Conservation (phyloP, 2,329 filamentous ascomycete genomes). For the Triangularia verruculosa region DNA sequence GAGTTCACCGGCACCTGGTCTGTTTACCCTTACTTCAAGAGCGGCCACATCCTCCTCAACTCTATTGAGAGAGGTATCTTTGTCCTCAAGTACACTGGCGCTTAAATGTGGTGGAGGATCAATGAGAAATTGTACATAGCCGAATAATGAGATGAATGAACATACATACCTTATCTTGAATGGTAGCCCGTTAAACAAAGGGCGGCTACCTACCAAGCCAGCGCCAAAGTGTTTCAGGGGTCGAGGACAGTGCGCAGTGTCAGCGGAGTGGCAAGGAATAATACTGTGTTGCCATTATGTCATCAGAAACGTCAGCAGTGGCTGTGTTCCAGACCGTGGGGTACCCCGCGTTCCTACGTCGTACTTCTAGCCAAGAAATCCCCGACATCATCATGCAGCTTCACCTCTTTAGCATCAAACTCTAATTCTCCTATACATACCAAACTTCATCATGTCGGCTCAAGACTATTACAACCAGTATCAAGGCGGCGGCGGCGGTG, state of each 20-base stretch:
- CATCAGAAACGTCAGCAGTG: neutral
- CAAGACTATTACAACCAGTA: neutral
- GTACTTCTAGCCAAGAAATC: neutral
- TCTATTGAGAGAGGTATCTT: constrained; percentile 51
- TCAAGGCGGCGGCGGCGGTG: neutral
- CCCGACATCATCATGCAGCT: neutral
- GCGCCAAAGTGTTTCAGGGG: neutral
- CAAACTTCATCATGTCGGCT: neutral
- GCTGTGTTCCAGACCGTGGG: neutral
- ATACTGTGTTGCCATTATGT: neutral
- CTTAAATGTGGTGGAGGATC: neutral
- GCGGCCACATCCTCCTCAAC: constrained; percentile 49
- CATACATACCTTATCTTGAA: neutral
- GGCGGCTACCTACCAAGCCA: no score
- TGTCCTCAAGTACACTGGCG: constrained; percentile 39
- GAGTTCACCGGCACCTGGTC: constrained; percentile 46
- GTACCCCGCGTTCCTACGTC: neutral
- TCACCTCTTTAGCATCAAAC: neutral
- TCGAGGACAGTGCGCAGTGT: neutral
- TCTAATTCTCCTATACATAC: neutral
- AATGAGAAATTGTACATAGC: neutral
- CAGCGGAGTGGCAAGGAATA: neutral
- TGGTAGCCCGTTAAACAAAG: no score
- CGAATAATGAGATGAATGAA: neutral
- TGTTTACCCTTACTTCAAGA: constrained; percentile 47